Conservation (phyloP, 495 filamentous ascomycete species). For the Podospora conica region DNA sequence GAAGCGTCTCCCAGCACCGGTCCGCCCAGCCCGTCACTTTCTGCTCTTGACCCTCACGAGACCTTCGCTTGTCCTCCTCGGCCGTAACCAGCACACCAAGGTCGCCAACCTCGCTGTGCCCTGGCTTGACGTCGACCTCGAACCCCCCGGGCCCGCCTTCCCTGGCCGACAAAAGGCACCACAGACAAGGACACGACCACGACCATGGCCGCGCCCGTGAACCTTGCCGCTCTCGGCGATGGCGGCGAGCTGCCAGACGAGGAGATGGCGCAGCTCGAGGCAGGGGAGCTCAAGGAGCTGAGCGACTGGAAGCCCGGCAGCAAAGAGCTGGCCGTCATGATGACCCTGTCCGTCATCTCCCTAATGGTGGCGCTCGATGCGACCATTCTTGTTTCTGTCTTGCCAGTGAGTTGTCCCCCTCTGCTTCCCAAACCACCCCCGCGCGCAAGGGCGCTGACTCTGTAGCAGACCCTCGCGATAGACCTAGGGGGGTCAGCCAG, state of each 20-base stretch:
- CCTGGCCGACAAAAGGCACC: background rate
- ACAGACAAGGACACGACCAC: background rate
- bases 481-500: conserved; percentile 41
- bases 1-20: background rate
- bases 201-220: background rate
- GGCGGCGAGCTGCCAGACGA: background rate
- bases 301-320: conserved; percentile 31
- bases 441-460: background rate
- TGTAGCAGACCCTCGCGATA: conserved; percentile 26
- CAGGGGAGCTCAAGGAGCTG: conserved; percentile 13
- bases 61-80: background rate
- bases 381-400: conserved; percentile 45
- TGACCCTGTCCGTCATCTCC: conserved; percentile 39
- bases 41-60: background rate
- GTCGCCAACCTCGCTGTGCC: background rate
- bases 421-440: background rate
- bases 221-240: background rate
- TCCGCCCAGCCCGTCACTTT: background rate
- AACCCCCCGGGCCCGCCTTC: background rate
- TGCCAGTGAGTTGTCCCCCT: conserved; percentile 26
- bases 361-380: conserved; percentile 51
- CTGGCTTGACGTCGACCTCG: background rate
- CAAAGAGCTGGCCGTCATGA: conserved; percentile 37
- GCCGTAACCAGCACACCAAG: background rate
- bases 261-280: conserved; percentile 12